These are phyloP conservation scores for Microbotryum violaceum DNA, from an alignment of 1,284 basidiomycete species.

Conservation along the genomic window DNA sequence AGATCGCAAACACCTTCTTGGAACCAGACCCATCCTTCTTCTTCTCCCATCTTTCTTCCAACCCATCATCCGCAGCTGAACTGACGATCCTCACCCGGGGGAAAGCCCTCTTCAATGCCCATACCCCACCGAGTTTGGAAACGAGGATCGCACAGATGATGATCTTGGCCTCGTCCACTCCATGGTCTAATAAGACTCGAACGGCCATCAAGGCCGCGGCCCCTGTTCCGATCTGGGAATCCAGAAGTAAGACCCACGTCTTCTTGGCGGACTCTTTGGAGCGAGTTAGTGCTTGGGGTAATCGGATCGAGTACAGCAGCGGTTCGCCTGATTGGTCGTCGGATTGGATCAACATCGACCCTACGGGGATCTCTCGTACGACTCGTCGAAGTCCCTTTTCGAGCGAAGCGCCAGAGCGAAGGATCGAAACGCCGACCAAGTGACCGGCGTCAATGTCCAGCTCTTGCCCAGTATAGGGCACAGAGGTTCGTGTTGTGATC, in stretches of 20 bases:
- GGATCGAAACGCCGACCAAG: slow-evolving; percentile 74
- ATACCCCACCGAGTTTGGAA: slow-evolving; percentile 66
- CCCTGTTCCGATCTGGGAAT: slow-evolving; percentile 92
- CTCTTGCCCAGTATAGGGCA: slow-evolving; percentile 55
- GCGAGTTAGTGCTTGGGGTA: slow-evolving; percentile 62
- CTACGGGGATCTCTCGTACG: slow-evolving; percentile 76
- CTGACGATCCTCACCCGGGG: slow-evolving; percentile 64
- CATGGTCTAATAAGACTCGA: slow-evolving; percentile 88
- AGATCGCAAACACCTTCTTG: slow-evolving; percentile 31
- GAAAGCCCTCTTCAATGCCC: slow-evolving; percentile 70
- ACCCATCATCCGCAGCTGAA: slow-evolving; percentile 65
- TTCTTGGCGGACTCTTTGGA: slow-evolving; percentile 56
- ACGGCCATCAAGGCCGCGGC: slow-evolving; percentile 95
- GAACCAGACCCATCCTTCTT: slow-evolving; percentile 8
- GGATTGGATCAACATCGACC: slow-evolving; percentile 80
- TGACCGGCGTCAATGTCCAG: slow-evolving; percentile 52
- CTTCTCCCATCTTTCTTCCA: slow-evolving; percentile 63
- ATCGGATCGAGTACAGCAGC: slow-evolving; percentile 68
- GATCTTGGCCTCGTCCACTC: slow-evolving; percentile 60
- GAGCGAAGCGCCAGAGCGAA: slow-evolving; percentile 81
- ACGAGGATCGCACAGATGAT: slow-evolving; percentile 68
- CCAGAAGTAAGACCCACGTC: slow-evolving; percentile 81
- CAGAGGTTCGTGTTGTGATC: slow-evolving; percentile 62
- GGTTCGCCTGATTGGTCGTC: slow-evolving; percentile 80
- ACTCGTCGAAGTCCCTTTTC: slow-evolving; percentile 84